A percentile compares a stretch with the other conserved stretches of the same genome.
Evolutionary conservation across 106 monocot genomes (phyloP).

Genomic region (Dactylorhiza incarnata): DNA sequence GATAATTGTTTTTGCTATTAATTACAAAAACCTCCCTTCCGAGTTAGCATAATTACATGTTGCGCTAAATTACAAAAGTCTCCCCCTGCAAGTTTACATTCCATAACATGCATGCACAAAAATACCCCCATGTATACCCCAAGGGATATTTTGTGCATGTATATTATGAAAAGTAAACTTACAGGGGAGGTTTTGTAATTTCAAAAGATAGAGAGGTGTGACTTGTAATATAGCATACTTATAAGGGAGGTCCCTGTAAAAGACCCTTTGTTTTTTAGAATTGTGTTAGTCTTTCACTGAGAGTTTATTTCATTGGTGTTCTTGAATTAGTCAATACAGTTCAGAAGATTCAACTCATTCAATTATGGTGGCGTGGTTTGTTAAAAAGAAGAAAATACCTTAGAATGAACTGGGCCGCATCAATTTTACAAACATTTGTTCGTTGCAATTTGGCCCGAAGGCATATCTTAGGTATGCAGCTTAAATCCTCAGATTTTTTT

Average conservation of each 20-base stretch:
- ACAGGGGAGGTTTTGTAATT: too few relatives aligned
- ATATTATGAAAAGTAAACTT: too few relatives aligned
- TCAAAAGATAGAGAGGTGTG: too few relatives aligned
- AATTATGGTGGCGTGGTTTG: not conserved
- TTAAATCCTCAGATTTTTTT: not conserved
- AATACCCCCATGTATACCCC: too few relatives aligned
- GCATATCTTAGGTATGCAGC: not conserved
- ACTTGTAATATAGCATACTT: too few relatives aligned
- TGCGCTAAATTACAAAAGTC: too few relatives aligned
- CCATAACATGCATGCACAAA: too few relatives aligned
- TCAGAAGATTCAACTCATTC: not conserved
- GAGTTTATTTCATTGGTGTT: not conserved
- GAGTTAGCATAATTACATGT: too few relatives aligned
- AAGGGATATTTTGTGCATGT: too few relatives aligned
- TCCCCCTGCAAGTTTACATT: too few relatives aligned
- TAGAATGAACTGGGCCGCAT: not conserved
- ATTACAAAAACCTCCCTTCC: too few relatives aligned
- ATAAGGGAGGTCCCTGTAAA: too few relatives aligned
- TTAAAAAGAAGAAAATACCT: not conserved
- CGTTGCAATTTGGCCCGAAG: not conserved
- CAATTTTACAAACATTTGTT: slow-evolving; percentile 1
- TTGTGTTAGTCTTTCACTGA: not conserved
- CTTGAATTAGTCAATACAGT: not conserved
- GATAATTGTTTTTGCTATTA: not conserved
- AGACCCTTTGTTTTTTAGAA: not conserved